Conservation (phyloP, 106 monocot genomes). For the Agapanthus africanus region DNA sequence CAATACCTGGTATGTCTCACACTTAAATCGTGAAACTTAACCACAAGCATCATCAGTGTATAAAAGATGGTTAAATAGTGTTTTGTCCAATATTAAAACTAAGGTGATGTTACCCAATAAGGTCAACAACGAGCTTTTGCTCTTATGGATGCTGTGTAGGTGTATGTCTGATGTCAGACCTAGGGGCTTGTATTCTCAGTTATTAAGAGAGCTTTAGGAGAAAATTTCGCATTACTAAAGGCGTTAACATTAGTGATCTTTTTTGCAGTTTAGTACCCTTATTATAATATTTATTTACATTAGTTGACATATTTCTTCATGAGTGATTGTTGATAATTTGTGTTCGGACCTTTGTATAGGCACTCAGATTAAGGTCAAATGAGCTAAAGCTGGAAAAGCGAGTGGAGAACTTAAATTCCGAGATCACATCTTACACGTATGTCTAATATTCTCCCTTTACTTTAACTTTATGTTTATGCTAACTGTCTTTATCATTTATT, state of each 20-base stretch:
- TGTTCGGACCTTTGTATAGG: constrained; percentile 51
- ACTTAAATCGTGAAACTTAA: no score
- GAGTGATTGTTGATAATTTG: no score
- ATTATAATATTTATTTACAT: not conserved
- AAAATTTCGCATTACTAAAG: not conserved
- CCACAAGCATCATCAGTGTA: no score
- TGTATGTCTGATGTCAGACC: not conserved
- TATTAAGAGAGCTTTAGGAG: not conserved
- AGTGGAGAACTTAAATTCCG: constrained; percentile 55
- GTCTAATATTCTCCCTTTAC: constrained; percentile 10
- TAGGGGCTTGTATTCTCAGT: not conserved
- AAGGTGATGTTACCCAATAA: no score
- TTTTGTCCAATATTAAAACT: no score
- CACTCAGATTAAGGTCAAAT: constrained; percentile 91
- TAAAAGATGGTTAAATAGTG: no score
- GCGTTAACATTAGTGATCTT: no score
- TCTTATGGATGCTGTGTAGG: not conserved
- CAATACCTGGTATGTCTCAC: no score
- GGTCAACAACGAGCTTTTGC: not conserved
- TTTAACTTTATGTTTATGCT: not conserved
- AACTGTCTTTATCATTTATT: not conserved
- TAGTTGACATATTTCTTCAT: not conserved
- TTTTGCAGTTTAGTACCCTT: not conserved
- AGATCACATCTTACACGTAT: constrained; percentile 84
- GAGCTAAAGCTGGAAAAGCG: constrained; percentile 93